phyloP scores from a whole-genome alignment of 805 yeast species.

The Yarrowia deformans region DNA sequence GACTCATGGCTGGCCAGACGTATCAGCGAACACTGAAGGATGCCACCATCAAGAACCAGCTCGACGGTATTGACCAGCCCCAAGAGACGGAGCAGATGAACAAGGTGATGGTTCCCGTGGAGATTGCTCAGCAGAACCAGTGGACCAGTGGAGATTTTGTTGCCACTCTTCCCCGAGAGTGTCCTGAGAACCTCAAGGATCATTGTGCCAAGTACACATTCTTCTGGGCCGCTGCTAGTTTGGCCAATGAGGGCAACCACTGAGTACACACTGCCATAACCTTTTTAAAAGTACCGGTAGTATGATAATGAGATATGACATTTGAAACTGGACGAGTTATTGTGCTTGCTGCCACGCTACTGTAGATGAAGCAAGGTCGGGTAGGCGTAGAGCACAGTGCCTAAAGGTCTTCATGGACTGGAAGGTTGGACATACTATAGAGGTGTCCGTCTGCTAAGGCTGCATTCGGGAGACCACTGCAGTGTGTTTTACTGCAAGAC shows the following conservation, averaged over 20 bases:
- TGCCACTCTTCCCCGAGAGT: constrained; percentile 31
- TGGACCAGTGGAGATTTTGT: constrained; percentile 23
- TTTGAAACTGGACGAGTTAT: neutral
- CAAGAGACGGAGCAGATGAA: constrained; percentile 21
- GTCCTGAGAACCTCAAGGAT: constrained; percentile 10
- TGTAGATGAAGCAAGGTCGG: too few relatives aligned
- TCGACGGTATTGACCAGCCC: constrained; percentile 16
- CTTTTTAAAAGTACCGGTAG: neutral
- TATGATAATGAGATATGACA: neutral
- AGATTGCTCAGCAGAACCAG: constrained; percentile 6
- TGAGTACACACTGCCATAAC: neutral
- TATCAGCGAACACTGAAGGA: constrained; percentile 1
- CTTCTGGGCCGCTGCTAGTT: constrained; percentile 33
- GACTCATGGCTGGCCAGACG: constrained; percentile 6
- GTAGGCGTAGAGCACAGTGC: too few relatives aligned
- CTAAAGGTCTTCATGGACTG: too few relatives aligned
- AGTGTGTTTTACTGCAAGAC: too few relatives aligned
- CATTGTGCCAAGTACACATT: constrained; percentile 20
- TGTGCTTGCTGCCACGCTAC: too few relatives aligned
- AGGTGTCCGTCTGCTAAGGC: too few relatives aligned
- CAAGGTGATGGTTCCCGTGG: constrained; percentile 23
- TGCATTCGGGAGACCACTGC: too few relatives aligned
- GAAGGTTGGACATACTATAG: too few relatives aligned
- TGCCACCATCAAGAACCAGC: neutral
- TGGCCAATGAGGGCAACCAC: constrained; percentile 18